Base-by-base conservation (phyloP, 2,329 filamentous ascomycete genomes). In the Pestalotiopsis sp. region DNA sequence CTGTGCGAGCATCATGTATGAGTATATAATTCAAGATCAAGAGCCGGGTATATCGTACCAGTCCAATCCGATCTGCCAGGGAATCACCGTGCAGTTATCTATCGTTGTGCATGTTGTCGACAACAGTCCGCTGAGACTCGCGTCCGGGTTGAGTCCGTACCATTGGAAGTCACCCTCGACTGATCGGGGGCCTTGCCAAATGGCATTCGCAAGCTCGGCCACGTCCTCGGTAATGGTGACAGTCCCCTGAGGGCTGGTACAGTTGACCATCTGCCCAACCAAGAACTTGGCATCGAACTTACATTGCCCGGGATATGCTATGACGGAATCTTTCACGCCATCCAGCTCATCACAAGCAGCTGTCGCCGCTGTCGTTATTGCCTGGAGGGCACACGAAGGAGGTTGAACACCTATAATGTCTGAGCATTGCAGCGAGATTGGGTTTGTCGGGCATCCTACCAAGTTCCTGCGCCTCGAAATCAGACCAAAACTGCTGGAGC, bases 291-390 rank as follows among this genome's bases (percentile, higher is more conserved):
- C 52, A 60, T 66, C 64, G 38, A 66, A 59, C 17, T 38, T 66
- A 13, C 64, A 60, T 31, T 60, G 52, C 14, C 56, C 64, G 3
- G 56, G 52, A 20, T 39, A 59, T n/a, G 64, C 31, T 31, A 84
- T 79, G 66, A 84, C 82, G 14, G 73, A 77, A 66, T 84, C 82
- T 1, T 73, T 68, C 1, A 83, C 72, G 2, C 82, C 81, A 68
- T 83, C 82, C 67, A 81, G 77, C 2, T 62, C 70, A 71, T 84
- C 82, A 68, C 82, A 84, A 71, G 64, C 56, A 4, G 41, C 39
- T 9, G 63, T 66, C 0, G 63, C 63, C 3, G 49, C 45, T 36
- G 3, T 57, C 1, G 45, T 66, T 25, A 66, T 56, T 4, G 63
- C 63, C 27, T 58, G 63, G 25, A 66, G 41, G 23, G 36, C 63